Conservation (phyloP, 2,329 filamentous ascomycete genomes). For the Neonectria ditissima region DNA sequence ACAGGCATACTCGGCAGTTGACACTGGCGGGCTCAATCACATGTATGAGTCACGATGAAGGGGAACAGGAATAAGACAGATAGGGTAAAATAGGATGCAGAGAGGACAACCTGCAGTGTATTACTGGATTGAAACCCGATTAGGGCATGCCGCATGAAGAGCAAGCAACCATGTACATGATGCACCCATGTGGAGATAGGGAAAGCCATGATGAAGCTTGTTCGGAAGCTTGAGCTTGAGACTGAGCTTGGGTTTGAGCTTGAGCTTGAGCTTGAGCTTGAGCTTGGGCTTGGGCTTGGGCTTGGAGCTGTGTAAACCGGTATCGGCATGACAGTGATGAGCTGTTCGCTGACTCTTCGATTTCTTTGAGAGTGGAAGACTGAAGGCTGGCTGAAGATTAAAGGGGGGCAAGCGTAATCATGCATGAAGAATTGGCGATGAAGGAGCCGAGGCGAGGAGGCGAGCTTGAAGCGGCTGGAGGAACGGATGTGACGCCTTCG, state of each 20-base stretch:
- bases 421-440: not conserved
- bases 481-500: constrained; percentile 33
- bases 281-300: constrained; percentile 8
- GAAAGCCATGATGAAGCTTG: constrained; percentile 10
- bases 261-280: constrained; percentile 21
- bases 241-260: constrained; percentile 6
- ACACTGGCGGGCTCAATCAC: constrained; percentile 14
- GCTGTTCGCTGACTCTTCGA: constrained; percentile 13
- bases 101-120: constrained; percentile 9
- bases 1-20: constrained; percentile 21
- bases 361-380: constrained; percentile 7
- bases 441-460: constrained; percentile 26
- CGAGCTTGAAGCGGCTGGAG: constrained; percentile 33
- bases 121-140: constrained; percentile 8
- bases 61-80: constrained; percentile 21
- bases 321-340: constrained; percentile 31
- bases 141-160: constrained; percentile 4
- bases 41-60: constrained; percentile 24
- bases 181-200: not conserved
- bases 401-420: constrained; percentile 13
- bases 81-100: constrained; percentile 11
- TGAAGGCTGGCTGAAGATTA: constrained; percentile 7
- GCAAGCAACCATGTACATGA: not conserved
- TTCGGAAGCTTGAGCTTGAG: constrained; percentile 20
- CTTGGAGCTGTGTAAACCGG: constrained; percentile 26